Evolutionary conservation across 148 eudicot species (phyloP), one percentile per base, ranked within the genome.

Genomic region (Euryodendron excelsum): DNA sequence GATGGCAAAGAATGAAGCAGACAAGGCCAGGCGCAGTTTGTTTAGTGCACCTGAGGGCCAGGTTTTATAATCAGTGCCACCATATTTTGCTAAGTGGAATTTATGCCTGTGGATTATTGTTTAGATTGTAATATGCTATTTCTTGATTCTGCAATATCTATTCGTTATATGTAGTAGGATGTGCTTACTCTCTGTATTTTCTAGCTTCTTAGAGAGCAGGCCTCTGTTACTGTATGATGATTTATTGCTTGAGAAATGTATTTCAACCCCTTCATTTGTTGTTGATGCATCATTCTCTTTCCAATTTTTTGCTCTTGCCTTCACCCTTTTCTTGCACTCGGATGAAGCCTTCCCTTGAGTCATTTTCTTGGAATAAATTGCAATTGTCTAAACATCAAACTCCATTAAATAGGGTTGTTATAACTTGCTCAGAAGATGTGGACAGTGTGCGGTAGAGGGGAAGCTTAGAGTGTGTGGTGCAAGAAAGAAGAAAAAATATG

Each of bases 1-100:
- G 99, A 95, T 82, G 99, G 97, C 67, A 93, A 91, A 82, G 99
- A 95, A 66, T 93, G 89, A 86, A 78, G 28, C 23, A 74, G 58
- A 36, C 14, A 3, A 28, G 10, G 11, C n/a, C n/a, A n/a, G n/a
- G n/a, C n/a, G n/a, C n/a, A n/a, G n/a, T n/a, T n/a, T n/a, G n/a
- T n/a, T n/a, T n/a, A n/a, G n/a, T n/a, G n/a, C n/a, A n/a, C n/a
- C n/a, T n/a, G 3, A 14, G 47, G 30, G 33, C 72, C 30, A 25
- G 37, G 36, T 71, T 44, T 45, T 48, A 48, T 15, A 47, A 10
- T 53, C 18, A 41, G 11, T 15, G 34, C 72, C 28, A 27, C 72
- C 63, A 10, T 77, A 47, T 76, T 76, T 63, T 28, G 30, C 44
- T 69, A 25, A 21, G 23, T 66, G 63, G 67, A 34, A 50, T n/a